A percentile compares a stretch with the other conserved stretches of the same genome.
These are phyloP conservation scores for Fusarium zealandicum DNA, from an alignment of 2,329 filamentous ascomycete genomes.

Conservation along the genomic window DNA sequence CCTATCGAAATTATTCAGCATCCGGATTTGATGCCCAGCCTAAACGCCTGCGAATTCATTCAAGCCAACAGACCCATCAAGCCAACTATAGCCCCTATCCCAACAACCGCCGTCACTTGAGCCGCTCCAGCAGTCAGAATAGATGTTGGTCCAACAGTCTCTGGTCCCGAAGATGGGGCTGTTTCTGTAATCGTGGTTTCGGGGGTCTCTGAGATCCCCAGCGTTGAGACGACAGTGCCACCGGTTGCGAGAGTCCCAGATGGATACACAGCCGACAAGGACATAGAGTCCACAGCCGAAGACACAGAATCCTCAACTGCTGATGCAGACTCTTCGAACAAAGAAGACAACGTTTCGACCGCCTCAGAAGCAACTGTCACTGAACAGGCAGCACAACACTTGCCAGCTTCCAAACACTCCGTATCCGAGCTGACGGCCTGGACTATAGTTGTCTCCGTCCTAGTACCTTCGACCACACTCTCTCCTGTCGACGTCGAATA, in stretches of 20 bases:
- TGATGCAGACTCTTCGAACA: constrained; percentile 9
- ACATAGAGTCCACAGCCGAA: neutral
- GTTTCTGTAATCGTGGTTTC: constrained; percentile 2
- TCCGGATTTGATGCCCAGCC: constrained; percentile 1
- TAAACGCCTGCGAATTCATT: constrained; percentile 5
- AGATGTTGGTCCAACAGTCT: constrained; percentile 21
- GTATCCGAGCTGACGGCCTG: constrained; percentile 26
- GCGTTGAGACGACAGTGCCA: constrained; percentile 8
- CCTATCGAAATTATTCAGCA: constrained; percentile 18
- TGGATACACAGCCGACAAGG: no score
- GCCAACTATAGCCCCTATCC: constrained; percentile 36
- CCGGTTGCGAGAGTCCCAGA: neutral
- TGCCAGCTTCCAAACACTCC: constrained; percentile 24
- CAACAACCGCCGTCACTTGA: constrained; percentile 31
- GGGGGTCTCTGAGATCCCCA: neutral
- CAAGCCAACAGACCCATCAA: constrained; percentile 36
- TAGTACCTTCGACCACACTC: constrained; percentile 25
- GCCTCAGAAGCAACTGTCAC: neutral
- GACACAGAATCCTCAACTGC: constrained; percentile 16
- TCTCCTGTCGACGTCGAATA: constrained; percentile 41
- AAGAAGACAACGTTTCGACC: constrained; percentile 4
- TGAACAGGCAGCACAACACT: constrained; percentile 33
- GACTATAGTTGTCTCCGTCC: constrained; percentile 33
- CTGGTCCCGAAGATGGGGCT: constrained; percentile 8
- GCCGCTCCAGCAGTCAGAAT: constrained; percentile 35